Base-by-base conservation (phyloP, 164 flowering plant species). In the Warburgia ugandensis region DNA sequence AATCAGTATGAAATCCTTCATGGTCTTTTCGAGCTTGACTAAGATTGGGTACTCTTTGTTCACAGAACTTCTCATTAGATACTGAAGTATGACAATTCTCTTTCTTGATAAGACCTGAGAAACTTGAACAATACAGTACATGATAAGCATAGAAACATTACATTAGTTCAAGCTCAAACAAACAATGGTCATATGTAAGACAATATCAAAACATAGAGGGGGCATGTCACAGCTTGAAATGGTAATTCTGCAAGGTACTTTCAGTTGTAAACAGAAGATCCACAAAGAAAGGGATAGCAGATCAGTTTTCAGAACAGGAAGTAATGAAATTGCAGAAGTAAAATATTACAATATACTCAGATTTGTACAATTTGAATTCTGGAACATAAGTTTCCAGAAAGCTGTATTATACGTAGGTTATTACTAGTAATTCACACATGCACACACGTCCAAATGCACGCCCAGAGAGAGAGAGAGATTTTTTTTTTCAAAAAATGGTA, bases 81-180 rank as follows among this genome's bases (percentile, higher is more conserved):
- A 35, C 55, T 25, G 65, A 61, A 59, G 56, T 52, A 52, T 53
- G 59, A 44, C 46, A 41, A 37, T 61, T 62, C 49, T 71, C 71
- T 72, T 80, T 84, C 67, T 75, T 68, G 51, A 70, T 52, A 61
- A 55, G 83, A 83, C 96, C 98, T 85, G 96, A 83, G 79, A 78
- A 77, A 75, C 95, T 81, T 88, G 76, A 77, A 79, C 62, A 63
- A 64, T 55, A 64, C 62, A 78, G 62, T 67, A 69, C 65, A 73
- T 69, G 71, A 72, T 80, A 74, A 77, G 81, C 59, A 48, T 17
- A 54, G 54, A 32, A 58, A 52, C 23, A 50, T 27, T 38, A 48
- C 38, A 43, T 51, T n/a, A 33, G 33, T 47, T 27, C 19, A 52
- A 31, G 36, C 9, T 16, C 27, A 21, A 40, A 16, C 13, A 23